A percentile compares a stretch with the other conserved stretches of the same genome.
Conservation (phyloP, 2,329 filamentous ascomycete genomes). For the Diaporthe vexans region DNA sequence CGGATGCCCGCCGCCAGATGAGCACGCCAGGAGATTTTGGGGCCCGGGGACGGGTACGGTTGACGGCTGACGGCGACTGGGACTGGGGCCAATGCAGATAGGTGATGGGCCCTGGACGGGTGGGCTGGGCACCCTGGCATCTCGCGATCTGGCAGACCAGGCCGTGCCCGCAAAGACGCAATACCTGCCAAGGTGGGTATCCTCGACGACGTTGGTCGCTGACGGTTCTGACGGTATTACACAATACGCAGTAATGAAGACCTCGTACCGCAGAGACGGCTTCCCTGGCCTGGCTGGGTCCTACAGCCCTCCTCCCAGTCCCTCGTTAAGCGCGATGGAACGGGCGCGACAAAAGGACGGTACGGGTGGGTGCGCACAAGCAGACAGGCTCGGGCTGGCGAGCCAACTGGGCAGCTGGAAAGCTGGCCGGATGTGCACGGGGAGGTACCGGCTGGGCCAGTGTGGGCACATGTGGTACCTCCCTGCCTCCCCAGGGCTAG, state of each 20-base stretch:
- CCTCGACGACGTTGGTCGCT: background rate
- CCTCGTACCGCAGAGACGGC: background rate
- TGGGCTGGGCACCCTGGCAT: slow-evolving; percentile 27
- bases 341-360: slow-evolving; percentile 16
- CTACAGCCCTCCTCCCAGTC: too few relatives aligned
- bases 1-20: slow-evolving; percentile 1
- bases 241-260: background rate
- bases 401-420: slow-evolving; percentile 8
- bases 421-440: slow-evolving; percentile 14
- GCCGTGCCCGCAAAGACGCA: background rate
- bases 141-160: slow-evolving; percentile 27
- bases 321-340: slow-evolving; percentile 7
- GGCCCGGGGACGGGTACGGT: slow-evolving; percentile 8
- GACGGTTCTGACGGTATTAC: too few relatives aligned
- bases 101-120: slow-evolving; percentile 3
- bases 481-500: slow-evolving; percentile 1
- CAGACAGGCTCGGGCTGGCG: background rate
- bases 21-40: background rate
- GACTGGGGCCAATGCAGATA: background rate
- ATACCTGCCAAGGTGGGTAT: background rate
- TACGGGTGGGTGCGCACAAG: slow-evolving; percentile 31
- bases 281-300: too few relatives aligned
- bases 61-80: background rate
- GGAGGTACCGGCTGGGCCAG: slow-evolving; percentile 5
- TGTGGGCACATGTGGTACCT: slow-evolving; percentile 17